Evolutionary conservation across 768 basidiomycete genomes (phyloP).

Genomic region (Termitomyces sp.): DNA sequence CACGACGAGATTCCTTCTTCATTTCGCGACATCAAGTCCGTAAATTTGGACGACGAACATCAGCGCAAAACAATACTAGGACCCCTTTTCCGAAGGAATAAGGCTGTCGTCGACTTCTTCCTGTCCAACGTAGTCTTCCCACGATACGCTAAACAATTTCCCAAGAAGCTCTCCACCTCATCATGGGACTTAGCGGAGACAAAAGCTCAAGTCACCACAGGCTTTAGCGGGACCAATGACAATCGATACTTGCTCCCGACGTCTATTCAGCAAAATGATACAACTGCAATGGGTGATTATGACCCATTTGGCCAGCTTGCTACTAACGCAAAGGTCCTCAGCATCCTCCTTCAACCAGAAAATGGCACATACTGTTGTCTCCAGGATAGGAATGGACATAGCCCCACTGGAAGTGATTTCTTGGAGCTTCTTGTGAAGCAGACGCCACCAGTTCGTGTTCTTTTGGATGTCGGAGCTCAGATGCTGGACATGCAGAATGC

Average conservation of each 20-base stretch:
- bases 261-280: constrained; percentile 24
- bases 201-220: constrained; percentile 32
- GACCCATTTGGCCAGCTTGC: constrained; percentile 33
- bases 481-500: constrained; percentile 45
- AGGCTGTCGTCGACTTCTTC: constrained; percentile 40
- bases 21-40: constrained; percentile 26
- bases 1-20: constrained; percentile 19
- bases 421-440: constrained; percentile 28
- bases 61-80: constrained; percentile 24
- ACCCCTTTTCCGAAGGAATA: constrained; percentile 31
- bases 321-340: constrained; percentile 45
- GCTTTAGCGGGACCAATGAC: constrained; percentile 57
- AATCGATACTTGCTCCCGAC: constrained; percentile 31
- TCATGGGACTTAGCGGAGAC: constrained; percentile 48
- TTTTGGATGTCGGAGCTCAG: constrained; percentile 54
- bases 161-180: constrained; percentile 39
- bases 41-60: constrained; percentile 36
- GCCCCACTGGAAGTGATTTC: constrained; percentile 19
- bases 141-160: constrained; percentile 43
- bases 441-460: constrained; percentile 34
- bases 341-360: constrained; percentile 31
- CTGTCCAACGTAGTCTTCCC: constrained; percentile 43
- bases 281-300: not conserved
- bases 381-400: constrained; percentile 14
- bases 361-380: constrained; percentile 31